These are phyloP conservation scores for Phaeosphaeria sp. DNA, from an alignment of 2,329 filamentous ascomycete genomes.

Conservation along the genomic window DNA sequence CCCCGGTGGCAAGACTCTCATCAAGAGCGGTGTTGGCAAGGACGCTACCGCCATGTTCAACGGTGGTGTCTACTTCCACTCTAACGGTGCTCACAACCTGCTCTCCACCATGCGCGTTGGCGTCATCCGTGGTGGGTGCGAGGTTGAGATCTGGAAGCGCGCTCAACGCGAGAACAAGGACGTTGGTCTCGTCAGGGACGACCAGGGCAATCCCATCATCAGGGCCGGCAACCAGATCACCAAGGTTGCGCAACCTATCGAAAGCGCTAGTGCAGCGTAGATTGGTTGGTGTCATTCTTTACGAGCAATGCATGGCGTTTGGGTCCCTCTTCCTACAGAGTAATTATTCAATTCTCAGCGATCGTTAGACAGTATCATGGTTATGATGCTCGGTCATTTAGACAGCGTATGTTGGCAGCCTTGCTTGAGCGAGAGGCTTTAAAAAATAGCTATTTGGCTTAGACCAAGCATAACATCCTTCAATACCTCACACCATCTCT, in stretches of 20 bases:
- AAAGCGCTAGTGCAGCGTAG: conserved; percentile 83
- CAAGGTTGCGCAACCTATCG: conserved; percentile 78
- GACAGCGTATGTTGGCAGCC: conserved; percentile 38
- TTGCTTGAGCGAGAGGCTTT: conserved; percentile 25
- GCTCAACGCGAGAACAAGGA: conserved; percentile 67
- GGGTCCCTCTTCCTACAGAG: conserved; percentile 28
- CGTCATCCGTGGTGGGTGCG: conserved; percentile 52
- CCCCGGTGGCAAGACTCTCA: conserved; percentile 53
- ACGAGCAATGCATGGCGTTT: conserved; percentile 44
- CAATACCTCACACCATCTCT: conserved; percentile 2
- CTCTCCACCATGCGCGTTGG: conserved; percentile 53
- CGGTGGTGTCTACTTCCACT: conserved; percentile 53
- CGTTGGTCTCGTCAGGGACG: conserved; percentile 79
- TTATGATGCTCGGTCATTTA: conserved; percentile 31
- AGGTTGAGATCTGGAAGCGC: conserved; percentile 55
- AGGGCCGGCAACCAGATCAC: conserved; percentile 87
- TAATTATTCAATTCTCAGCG: conserved; percentile 35
- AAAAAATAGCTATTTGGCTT: conserved; percentile 26
- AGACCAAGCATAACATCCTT: conserved; percentile 28
- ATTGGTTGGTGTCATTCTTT: conserved; percentile 19
- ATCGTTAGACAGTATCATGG: conserved; percentile 33
- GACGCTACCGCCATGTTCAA: conserved; percentile 55
- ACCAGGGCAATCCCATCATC: conserved; percentile 79
- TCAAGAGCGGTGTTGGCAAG: conserved; percentile 52
- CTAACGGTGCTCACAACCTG: conserved; percentile 52